Conservation (phyloP, 352 stramenopile species). For the Phytophthora citricola region DNA sequence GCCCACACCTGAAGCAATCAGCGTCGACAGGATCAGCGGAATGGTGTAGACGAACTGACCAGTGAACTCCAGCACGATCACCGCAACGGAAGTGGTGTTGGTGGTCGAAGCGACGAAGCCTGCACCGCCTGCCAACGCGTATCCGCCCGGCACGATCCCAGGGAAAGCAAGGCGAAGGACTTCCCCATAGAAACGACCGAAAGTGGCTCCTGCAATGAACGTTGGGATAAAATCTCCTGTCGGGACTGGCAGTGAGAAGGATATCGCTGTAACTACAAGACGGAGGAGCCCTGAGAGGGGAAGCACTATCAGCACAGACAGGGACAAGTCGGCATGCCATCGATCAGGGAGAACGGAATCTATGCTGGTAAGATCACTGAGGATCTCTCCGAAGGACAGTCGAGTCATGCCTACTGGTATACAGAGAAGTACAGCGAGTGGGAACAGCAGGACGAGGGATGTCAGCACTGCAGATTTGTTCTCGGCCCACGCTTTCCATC, state of each 20-base stretch:
- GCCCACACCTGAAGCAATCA: conserved; percentile 56
- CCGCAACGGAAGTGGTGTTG: conserved; percentile 74
- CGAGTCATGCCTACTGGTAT: conserved; percentile 48
- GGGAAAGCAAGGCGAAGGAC: conserved; percentile 45
- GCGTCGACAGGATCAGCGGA: conserved; percentile 57
- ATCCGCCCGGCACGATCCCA: conserved; percentile 61
- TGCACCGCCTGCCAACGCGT: conserved; percentile 70
- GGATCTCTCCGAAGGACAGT: conserved; percentile 35
- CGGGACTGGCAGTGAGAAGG: conserved; percentile 60
- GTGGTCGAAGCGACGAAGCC: conserved; percentile 66
- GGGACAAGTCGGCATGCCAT: conserved; percentile 41
- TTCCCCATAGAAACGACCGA: conserved; percentile 69
- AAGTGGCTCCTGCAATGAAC: conserved; percentile 61
- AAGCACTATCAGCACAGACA: conserved; percentile 43
- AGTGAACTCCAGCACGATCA: conserved; percentile 80
- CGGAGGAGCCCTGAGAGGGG: conserved; percentile 42
- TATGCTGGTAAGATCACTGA: conserved; percentile 45
- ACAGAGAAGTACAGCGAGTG: conserved; percentile 47
- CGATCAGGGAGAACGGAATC: conserved; percentile 15
- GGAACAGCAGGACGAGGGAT: conserved; percentile 38
- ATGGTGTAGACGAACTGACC: conserved; percentile 77
- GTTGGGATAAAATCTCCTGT: conserved; percentile 70
- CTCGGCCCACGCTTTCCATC: conserved; percentile 40
- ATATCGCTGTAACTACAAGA: conserved; percentile 51
- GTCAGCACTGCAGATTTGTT: conserved; percentile 22